Percentiles rank a stretch among this genome's conserved stretches.
These are phyloP conservation scores for Triticum dicoccoides DNA, from an alignment of 176 grass and related monocot genomes.

Conservation along the genomic window DNA sequence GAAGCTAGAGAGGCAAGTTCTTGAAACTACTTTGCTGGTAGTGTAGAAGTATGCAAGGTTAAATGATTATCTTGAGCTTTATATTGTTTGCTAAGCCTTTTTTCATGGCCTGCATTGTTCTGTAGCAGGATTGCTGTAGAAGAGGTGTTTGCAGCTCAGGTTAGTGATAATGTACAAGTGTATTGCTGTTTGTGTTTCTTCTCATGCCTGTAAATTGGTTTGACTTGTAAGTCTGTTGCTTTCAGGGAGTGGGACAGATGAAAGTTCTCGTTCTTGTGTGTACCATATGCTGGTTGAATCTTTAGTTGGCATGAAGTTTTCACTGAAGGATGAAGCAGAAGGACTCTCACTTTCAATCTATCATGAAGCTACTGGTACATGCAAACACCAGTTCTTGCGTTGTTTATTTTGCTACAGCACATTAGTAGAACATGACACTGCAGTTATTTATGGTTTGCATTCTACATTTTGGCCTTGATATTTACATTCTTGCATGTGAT, in stretches of 20 bases:
- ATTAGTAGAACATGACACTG: neutral
- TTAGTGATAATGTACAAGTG: slow-evolving; percentile 33
- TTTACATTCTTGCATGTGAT: neutral
- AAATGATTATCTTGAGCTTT: slow-evolving; percentile 8
- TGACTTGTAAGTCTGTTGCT: neutral
- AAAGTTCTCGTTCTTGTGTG: slow-evolving; percentile 31
- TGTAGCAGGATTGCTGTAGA: slow-evolving; percentile 53
- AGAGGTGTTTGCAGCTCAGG: slow-evolving; percentile 31
- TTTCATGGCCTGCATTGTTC: slow-evolving; percentile 30
- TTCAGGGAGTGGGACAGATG: slow-evolving; percentile 44
- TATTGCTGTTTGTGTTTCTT: neutral
- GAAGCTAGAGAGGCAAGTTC: slow-evolving; percentile 34
- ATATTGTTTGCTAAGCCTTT: slow-evolving; percentile 14
- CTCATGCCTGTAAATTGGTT: slow-evolving; percentile 23
- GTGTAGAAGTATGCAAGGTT: slow-evolving; percentile 8
- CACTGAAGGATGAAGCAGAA: slow-evolving; percentile 51
- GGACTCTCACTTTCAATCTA: slow-evolving; percentile 40
- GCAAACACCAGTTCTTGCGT: neutral
- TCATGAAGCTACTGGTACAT: slow-evolving; percentile 81
- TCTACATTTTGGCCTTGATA: neutral
- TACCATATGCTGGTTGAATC: slow-evolving; percentile 48
- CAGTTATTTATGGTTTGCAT: neutral
- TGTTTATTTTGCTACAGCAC: slow-evolving; percentile 11
- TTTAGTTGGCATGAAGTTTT: slow-evolving; percentile 67
- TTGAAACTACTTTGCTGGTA: neutral